Evolutionary conservation across 768 basidiomycete species (phyloP).

Genomic region (Lepiota brunneoincarnata): DNA sequence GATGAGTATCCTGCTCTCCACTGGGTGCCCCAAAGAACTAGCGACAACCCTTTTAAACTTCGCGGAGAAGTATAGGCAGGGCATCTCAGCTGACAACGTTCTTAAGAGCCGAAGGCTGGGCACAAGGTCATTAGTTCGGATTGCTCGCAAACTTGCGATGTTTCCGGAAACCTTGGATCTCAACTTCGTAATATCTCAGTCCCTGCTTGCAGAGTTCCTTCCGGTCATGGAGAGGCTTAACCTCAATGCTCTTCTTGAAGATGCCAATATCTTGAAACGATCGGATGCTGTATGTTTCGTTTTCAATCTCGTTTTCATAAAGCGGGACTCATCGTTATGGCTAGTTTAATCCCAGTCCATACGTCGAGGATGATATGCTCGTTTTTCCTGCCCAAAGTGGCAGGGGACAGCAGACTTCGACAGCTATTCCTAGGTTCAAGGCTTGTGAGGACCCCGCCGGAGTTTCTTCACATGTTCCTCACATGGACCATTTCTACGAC

Average conservation of each 20-base stretch:
- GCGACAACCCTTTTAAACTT: slow-evolving; percentile 46
- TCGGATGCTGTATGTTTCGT: slow-evolving; percentile 37
- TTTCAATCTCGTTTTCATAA: background rate
- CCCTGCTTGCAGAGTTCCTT: slow-evolving; percentile 58
- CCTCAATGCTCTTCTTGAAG: slow-evolving; percentile 48
- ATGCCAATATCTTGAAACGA: slow-evolving; percentile 41
- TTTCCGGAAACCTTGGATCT: slow-evolving; percentile 46
- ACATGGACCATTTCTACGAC: slow-evolving; percentile 71
- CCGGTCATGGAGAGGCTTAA: slow-evolving; percentile 57
- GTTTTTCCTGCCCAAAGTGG: slow-evolving; percentile 46
- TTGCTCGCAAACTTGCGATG: slow-evolving; percentile 46
- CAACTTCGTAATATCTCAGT: slow-evolving; percentile 42
- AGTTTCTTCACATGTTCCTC: slow-evolving; percentile 54
- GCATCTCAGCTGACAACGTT: slow-evolving; percentile 52
- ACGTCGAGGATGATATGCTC: slow-evolving; percentile 33
- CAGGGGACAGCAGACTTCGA: slow-evolving; percentile 28
- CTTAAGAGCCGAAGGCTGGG: slow-evolving; percentile 64
- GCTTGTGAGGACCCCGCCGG: slow-evolving; percentile 49
- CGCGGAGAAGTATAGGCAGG: slow-evolving; percentile 55
- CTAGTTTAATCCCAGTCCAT: slow-evolving; percentile 50
- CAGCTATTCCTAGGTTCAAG: slow-evolving; percentile 49
- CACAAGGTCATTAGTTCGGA: slow-evolving; percentile 55
- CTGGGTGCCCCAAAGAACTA: slow-evolving; percentile 41
- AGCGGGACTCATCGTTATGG: slow-evolving; percentile 7
- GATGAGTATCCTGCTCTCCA: slow-evolving; percentile 40